Conservation (phyloP, 2,329 filamentous ascomycete genomes). For the Aspergillus pseudoglaucus region DNA sequence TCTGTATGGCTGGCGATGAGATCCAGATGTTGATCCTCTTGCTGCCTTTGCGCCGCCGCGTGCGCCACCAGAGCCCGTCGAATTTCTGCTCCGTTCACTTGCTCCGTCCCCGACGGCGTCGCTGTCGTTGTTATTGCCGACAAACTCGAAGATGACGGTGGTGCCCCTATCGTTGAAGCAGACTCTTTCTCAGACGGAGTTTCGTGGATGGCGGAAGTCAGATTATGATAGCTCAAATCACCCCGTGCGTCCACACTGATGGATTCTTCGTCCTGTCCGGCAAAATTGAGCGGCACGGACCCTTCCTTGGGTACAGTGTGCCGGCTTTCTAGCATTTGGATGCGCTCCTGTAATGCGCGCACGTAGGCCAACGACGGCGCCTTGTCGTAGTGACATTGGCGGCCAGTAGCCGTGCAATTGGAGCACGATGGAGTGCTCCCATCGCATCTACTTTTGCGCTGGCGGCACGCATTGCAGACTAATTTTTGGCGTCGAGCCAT, state of each 20-base stretch:
- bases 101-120: background rate
- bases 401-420: slow-evolving; percentile 1
- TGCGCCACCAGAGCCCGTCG: slow-evolving; percentile 2
- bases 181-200: background rate
- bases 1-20: slow-evolving; percentile 14
- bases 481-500: slow-evolving; percentile 3
- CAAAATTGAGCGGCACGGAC: background rate
- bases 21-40: slow-evolving; percentile 3
- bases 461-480: slow-evolving; percentile 3
- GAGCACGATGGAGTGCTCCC: slow-evolving; percentile 2
- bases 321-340: slow-evolving; percentile 1
- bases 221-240: slow-evolving; percentile 4
- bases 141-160: background rate
- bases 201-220: slow-evolving; percentile 5
- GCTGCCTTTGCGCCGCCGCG: slow-evolving; percentile 2
- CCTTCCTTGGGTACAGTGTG: background rate
- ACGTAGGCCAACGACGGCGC: slow-evolving; percentile 5
- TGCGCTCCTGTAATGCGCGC: slow-evolving; percentile 2
- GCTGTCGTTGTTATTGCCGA: background rate
- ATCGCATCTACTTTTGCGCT: slow-evolving; percentile 6
- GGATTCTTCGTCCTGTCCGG: background rate
- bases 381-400: slow-evolving; percentile 4
- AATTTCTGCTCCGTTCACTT: background rate
- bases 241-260: slow-evolving; percentile 2
- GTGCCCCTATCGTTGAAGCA: background rate